Evolutionary conservation across 768 basidiomycete genomes (phyloP).

Genomic region (Pulveroboletus sp.): DNA sequence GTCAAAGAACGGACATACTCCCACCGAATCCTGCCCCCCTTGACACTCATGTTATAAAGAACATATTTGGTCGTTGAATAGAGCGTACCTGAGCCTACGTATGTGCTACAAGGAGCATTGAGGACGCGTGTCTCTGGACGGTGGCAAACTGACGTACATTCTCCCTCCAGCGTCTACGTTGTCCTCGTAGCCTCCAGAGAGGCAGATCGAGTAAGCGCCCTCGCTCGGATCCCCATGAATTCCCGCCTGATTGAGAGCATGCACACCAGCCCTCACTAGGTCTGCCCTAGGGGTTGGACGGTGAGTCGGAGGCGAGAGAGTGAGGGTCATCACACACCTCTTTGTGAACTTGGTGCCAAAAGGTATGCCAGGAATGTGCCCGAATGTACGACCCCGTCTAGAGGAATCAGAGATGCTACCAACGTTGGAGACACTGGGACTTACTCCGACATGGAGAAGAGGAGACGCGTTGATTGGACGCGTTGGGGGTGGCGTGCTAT

Average conservation of each 20-base stretch:
- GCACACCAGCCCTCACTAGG: constrained; percentile 29
- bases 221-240: constrained; percentile 34
- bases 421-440: neutral
- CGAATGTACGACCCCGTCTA: constrained; percentile 19
- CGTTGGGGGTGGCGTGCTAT: neutral
- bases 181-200: constrained; percentile 41
- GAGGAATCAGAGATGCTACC: neutral
- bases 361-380: constrained; percentile 27
- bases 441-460: constrained; percentile 17
- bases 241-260: constrained; percentile 32
- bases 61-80: neutral
- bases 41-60: neutral
- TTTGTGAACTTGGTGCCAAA: constrained; percentile 20
- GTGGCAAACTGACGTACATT: constrained; percentile 28
- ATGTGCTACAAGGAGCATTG: constrained; percentile 22
- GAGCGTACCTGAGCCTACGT: constrained; percentile 30
- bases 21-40: constrained; percentile 20
- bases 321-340: constrained; percentile 5
- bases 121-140: neutral
- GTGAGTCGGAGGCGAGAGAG: neutral
- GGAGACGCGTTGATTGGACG: constrained; percentile 8
- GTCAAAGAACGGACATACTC: constrained; percentile 10
- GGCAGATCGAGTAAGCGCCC: constrained; percentile 38
- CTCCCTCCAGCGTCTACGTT: constrained; percentile 34
- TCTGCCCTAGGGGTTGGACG: constrained; percentile 12